Conservation (phyloP, 176 grass and related monocot species). For the Triticum dicoccoides region DNA sequence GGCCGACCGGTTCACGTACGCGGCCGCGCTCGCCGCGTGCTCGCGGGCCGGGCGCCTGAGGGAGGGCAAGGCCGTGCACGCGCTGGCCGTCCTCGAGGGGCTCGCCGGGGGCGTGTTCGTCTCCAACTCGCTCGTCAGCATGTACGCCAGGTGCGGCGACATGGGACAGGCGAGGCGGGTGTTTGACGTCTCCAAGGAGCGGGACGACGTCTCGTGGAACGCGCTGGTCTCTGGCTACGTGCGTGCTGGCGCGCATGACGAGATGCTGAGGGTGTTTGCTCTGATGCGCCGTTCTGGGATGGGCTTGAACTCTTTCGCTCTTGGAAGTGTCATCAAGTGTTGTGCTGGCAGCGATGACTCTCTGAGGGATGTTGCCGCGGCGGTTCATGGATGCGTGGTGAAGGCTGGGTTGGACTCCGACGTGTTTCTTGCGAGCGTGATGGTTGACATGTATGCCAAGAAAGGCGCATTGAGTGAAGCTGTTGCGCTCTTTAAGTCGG, state of each 20-base stretch:
- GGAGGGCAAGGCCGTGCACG: slow-evolving; percentile 51
- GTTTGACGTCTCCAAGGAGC: slow-evolving; percentile 36
- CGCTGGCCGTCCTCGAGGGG: slow-evolving; percentile 34
- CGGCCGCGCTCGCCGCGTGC: slow-evolving; percentile 38
- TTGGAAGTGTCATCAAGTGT: slow-evolving; percentile 68
- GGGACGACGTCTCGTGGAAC: slow-evolving; percentile 68
- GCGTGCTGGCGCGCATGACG: neutral
- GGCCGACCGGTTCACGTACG: slow-evolving; percentile 56
- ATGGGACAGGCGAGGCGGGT: slow-evolving; percentile 37
- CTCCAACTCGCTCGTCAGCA: slow-evolving; percentile 58
- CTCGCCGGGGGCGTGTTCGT: slow-evolving; percentile 31
- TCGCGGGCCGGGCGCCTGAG: slow-evolving; percentile 13
- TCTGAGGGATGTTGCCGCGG: slow-evolving; percentile 18
- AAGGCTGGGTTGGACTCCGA: slow-evolving; percentile 57
- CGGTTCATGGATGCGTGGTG: slow-evolving; percentile 59
- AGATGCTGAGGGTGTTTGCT: slow-evolving; percentile 42
- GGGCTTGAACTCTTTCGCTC: slow-evolving; percentile 60
- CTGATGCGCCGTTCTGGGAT: slow-evolving; percentile 36
- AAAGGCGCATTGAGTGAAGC: slow-evolving; percentile 37
- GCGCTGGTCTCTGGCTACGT: slow-evolving; percentile 56
- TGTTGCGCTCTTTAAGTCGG: slow-evolving; percentile 39
- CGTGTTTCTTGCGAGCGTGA: slow-evolving; percentile 49
- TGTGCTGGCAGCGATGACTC: slow-evolving; percentile 21
- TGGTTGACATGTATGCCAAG: slow-evolving; percentile 70
- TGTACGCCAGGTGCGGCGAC: slow-evolving; percentile 59